phyloP scores from a whole-genome alignment of 2,329 filamentous ascomycete genomes.

The Epichloe glyceriae region DNA sequence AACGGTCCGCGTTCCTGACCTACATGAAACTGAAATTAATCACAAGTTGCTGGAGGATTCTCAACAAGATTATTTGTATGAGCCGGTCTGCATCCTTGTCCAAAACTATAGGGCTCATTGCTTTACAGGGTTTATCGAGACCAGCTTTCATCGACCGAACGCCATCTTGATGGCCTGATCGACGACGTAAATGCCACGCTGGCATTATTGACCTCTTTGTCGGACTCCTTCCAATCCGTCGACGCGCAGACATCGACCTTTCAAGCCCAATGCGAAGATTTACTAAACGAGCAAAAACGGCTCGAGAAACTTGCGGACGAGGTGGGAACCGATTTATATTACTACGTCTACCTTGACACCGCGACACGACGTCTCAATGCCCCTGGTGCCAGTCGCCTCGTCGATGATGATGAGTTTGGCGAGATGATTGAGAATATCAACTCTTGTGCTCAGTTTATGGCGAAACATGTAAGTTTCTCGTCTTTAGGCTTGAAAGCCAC shows the following conservation, averaged over 20 bases:
- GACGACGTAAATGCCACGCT: slow-evolving; percentile 65
- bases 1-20: neutral
- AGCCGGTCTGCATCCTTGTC: neutral
- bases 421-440: slow-evolving; percentile 83
- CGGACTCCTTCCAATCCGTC: slow-evolving; percentile 75
- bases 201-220: slow-evolving; percentile 62
- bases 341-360: slow-evolving; percentile 86
- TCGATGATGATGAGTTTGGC: slow-evolving; percentile 71
- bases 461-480: slow-evolving; percentile 51
- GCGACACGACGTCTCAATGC: slow-evolving; percentile 85
- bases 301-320: slow-evolving; percentile 70
- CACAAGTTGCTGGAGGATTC: slow-evolving; percentile 65
- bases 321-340: slow-evolving; percentile 80
- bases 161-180: slow-evolving; percentile 69
- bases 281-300: slow-evolving; percentile 69
- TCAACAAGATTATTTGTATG: slow-evolving; percentile 73
- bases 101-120: slow-evolving; percentile 14
- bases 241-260: slow-evolving; percentile 88
- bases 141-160: slow-evolving; percentile 67
- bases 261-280: slow-evolving; percentile 78
- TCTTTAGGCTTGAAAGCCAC: neutral
- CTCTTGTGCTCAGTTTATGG: slow-evolving; percentile 87
- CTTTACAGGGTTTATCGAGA: slow-evolving; percentile 56
- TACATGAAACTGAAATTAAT: slow-evolving; percentile 31
- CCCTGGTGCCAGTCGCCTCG: slow-evolving; percentile 73